Base-by-base conservation (phyloP, 2,329 filamentous ascomycete species). In the Verticillium albo-atrum region DNA sequence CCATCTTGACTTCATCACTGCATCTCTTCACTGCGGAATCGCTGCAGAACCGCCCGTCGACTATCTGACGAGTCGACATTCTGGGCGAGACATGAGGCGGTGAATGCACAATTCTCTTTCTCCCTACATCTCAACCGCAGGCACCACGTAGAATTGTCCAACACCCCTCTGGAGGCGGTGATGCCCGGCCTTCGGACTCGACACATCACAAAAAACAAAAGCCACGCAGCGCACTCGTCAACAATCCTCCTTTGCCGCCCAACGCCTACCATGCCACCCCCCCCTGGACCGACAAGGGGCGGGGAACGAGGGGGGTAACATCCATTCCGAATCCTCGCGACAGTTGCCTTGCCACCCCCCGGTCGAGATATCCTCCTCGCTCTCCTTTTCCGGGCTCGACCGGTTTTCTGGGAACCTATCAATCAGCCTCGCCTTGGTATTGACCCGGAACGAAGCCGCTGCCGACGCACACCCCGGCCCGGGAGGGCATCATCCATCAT, bases 291-390 rank as follows among this genome's bases (percentile, higher is more conserved):
- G 56, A 62, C 27, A n/a, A 47, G 32, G 20, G 20, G 23, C 54
- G 37, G 25, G 25, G 27, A 28, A 14, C 6, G 54, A 42, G 54
- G 58, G 42, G 32, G 53, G 30, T 35, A 34, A 35, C 30, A 42
- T 63, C 60, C 34, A 65, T 7, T 35, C n/a, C 37, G 37, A 23
- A 47, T 47, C 37, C 37, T 25, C n/a, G n/a, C n/a, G 37, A 47
- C n/a, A 25, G 30, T 14, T 1, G 14, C 6, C 9, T 32, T 10
- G 37, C 23, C n/a, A 47, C 6, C 37, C 37, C 37, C 37, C 37
- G 37, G 34, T n/a, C 17, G 17, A 37, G 34, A 37, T 37, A 37
- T 17, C 37, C n/a, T 20, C n/a, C 34, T n/a, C 17, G 17, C 15
- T 20, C n/a, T 20, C 7, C 37, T 23, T 23, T 47, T 9, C 10